Evolutionary conservation across 2,329 filamentous ascomycete genomes (phyloP).

Genomic region (Pyrenochaeta sp.): DNA sequence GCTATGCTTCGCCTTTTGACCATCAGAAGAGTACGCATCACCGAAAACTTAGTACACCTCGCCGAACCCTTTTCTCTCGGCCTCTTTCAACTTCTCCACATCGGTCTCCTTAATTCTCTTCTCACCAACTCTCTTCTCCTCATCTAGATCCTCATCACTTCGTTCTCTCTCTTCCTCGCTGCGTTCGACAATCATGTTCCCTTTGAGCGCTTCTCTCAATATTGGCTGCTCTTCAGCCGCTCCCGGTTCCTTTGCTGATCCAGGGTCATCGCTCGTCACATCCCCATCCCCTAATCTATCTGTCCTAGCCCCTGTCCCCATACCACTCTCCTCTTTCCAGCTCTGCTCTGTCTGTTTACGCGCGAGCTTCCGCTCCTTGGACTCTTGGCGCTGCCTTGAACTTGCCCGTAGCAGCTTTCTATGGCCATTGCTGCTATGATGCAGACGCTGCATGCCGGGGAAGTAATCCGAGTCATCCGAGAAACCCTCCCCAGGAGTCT

Average conservation of each 20-base stretch:
- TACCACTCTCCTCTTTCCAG: constrained; percentile 59
- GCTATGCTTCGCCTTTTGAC: neutral
- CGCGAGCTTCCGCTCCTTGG: constrained; percentile 46
- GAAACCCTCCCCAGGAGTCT: constrained; percentile 47
- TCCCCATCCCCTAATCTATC: constrained; percentile 57
- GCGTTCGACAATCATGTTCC: constrained; percentile 42
- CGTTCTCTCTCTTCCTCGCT: constrained; percentile 25
- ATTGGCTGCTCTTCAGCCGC: constrained; percentile 27
- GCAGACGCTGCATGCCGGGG: constrained; percentile 46
- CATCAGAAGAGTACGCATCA: too few species aligned
- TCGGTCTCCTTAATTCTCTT: constrained; percentile 26
- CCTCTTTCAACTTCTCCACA: constrained; percentile 38
- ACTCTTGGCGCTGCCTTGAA: constrained; percentile 42
- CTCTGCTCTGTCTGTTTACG: constrained; percentile 45
- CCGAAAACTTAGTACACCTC: constrained; percentile 28
- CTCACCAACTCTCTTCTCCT: constrained; percentile 20
- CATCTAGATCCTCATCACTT: constrained; percentile 23
- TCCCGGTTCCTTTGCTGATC: neutral
- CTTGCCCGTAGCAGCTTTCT: constrained; percentile 35
- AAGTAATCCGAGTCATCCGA: constrained; percentile 56
- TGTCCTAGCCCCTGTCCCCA: constrained; percentile 55
- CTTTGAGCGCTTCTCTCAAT: constrained; percentile 42
- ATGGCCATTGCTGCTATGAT: constrained; percentile 24
- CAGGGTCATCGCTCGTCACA: constrained; percentile 31
- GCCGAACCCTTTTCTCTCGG: constrained; percentile 35